Conservation (phyloP, 495 filamentous ascomycete genomes). For the Talaromyces thailandensis region DNA sequence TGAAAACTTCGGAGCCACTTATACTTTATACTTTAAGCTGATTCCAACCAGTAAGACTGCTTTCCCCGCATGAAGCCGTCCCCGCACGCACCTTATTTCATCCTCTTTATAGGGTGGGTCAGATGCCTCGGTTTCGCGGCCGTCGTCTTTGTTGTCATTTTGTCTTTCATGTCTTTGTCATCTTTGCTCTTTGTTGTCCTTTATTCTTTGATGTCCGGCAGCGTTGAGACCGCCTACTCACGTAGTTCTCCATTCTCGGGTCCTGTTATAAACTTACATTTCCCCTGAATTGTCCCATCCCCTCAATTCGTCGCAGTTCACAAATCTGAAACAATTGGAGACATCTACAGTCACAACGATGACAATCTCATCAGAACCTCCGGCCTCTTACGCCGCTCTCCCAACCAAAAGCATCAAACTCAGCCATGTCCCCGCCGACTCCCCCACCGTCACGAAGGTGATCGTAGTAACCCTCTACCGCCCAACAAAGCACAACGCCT, state of each 20-base stretch:
- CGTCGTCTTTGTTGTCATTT: not conserved
- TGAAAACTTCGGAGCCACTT: not conserved
- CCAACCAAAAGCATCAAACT: slow-evolving; percentile 38
- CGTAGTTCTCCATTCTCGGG: not conserved
- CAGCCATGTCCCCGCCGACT: slow-evolving; percentile 35
- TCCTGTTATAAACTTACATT: not conserved
- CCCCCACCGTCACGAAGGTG: slow-evolving; percentile 37
- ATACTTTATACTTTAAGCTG: not conserved
- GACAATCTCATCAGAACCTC: slow-evolving; percentile 8
- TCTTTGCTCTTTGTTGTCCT: not conserved
- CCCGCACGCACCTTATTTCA: not conserved
- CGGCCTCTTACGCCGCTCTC: slow-evolving; percentile 22
- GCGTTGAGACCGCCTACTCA: not conserved
- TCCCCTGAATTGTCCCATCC: not conserved
- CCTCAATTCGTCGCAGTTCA: not conserved
- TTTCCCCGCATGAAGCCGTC: not conserved
- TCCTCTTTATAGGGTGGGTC: not conserved
- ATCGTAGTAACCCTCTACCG: slow-evolving; percentile 46
- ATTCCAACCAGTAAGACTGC: not conserved
- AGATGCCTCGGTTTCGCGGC: not conserved
- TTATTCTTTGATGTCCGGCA: not conserved
- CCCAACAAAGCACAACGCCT: slow-evolving; percentile 49
- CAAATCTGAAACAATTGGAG: not conserved
- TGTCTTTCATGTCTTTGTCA: not conserved
- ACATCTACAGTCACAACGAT: not conserved